Conservation (phyloP, 306 rosid genomes). For the Senna siamea region DNA sequence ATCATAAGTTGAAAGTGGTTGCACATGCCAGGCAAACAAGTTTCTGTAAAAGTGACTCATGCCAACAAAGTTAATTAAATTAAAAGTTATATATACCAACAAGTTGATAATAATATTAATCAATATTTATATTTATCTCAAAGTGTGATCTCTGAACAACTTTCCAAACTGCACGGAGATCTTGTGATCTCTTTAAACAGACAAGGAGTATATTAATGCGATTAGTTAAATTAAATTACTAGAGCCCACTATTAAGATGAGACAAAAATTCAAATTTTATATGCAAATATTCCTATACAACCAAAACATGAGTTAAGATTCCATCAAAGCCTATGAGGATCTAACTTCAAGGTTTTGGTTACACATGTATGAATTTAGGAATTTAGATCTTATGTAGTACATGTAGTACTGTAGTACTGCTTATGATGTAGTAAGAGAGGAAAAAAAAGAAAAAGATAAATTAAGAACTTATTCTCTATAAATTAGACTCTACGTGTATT, state of each 20-base stretch:
- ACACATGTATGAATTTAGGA: too few species aligned
- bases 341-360: background rate
- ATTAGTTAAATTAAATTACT: constrained; percentile 1
- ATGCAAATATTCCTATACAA: background rate
- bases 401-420: too few species aligned
- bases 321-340: background rate
- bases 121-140: background rate
- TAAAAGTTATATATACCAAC: constrained; percentile 7
- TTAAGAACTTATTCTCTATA: too few species aligned
- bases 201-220: background rate
- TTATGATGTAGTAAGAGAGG: too few species aligned
- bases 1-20: constrained; percentile 4
- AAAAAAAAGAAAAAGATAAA: too few species aligned
- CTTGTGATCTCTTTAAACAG: constrained; percentile 2
- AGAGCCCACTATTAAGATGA: background rate
- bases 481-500: too few species aligned
- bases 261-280: constrained; percentile 18
- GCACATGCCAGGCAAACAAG: background rate
- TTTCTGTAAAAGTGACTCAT: constrained; percentile 27
- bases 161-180: constrained; percentile 34
- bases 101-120: constrained; percentile 11
- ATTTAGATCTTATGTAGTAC: too few species aligned
- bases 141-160: background rate
- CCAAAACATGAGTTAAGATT: constrained; percentile 1
- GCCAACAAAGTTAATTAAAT: constrained; percentile 26